A percentile compares a stretch with the other conserved stretches of the same genome.
These are phyloP conservation scores for Debaryomyces psychrophilus DNA, from an alignment of 1,139 yeast genomes.

Conservation along the genomic window DNA sequence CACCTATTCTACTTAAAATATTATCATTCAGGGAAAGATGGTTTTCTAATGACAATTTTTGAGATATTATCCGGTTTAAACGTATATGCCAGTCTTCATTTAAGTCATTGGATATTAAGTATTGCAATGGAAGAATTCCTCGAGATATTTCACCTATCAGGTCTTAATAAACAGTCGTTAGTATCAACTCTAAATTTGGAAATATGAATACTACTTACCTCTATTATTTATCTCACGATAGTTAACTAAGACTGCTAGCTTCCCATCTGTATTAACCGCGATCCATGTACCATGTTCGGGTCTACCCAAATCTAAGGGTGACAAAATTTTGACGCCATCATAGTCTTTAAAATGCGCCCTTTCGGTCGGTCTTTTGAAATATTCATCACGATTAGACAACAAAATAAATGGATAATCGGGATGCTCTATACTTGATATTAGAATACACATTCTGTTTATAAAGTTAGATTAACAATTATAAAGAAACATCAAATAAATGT, in stretches of 20 bases:
- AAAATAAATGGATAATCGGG: constrained; percentile 70
- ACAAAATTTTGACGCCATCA: constrained; percentile 44
- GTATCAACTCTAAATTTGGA: constrained; percentile 14
- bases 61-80: constrained; percentile 31
- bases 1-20: constrained; percentile 63
- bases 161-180: constrained; percentile 19
- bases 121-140: constrained; percentile 69
- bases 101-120: constrained; percentile 42
- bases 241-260: constrained; percentile 76
- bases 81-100: constrained; percentile 53
- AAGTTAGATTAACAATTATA: background rate
- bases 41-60: constrained; percentile 15
- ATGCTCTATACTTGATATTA: constrained; percentile 61
- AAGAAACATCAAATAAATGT: background rate
- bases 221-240: constrained; percentile 49
- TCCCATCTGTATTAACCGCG: constrained; percentile 66
- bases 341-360: constrained; percentile 55
- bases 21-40: constrained; percentile 17
- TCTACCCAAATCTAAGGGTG: constrained; percentile 78
- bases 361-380: constrained; percentile 69
- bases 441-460: constrained; percentile 57
- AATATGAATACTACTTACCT: constrained; percentile 22
- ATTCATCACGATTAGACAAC: constrained; percentile 87
- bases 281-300: constrained; percentile 91
- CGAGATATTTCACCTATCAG: constrained; percentile 58